phyloP scores from a whole-genome alignment of 345 rosid species.

The Sonneratia caseolaris region DNA sequence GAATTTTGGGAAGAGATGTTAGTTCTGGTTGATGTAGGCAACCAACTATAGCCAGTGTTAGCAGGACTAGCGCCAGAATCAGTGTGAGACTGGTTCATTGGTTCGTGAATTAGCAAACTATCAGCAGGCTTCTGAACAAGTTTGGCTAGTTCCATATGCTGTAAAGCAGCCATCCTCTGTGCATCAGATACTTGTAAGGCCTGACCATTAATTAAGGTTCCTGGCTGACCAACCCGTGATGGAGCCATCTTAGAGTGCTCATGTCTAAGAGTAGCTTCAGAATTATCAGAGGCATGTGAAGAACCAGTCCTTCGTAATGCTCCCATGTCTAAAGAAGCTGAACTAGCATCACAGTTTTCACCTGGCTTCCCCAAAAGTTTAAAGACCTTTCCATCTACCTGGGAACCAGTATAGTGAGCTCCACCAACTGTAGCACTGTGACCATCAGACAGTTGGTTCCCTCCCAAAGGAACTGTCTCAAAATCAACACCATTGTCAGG shows the following conservation, averaged over 20 bases:
- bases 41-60: slow-evolving; percentile 21
- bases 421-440: slow-evolving; percentile 26
- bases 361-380: slow-evolving; percentile 15
- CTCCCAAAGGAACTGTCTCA: slow-evolving; percentile 31
- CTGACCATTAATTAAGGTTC: slow-evolving; percentile 59
- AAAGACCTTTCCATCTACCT: slow-evolving; percentile 29
- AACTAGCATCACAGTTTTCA: slow-evolving; percentile 9
- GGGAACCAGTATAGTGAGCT: slow-evolving; percentile 12
- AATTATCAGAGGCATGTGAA: slow-evolving; percentile 25
- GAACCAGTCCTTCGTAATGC: slow-evolving; percentile 27
- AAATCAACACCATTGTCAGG: slow-evolving; percentile 29
- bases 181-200: slow-evolving; percentile 36
- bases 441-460: slow-evolving; percentile 28
- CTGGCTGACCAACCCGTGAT: slow-evolving; percentile 69
- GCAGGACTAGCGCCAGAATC: slow-evolving; percentile 22
- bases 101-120: slow-evolving; percentile 1
- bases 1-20: slow-evolving; percentile 27
- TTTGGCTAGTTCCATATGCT: slow-evolving; percentile 34
- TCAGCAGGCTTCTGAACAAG: slow-evolving; percentile 31
- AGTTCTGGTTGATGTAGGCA: slow-evolving; percentile 20
- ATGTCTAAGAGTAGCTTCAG: slow-evolving; percentile 25
- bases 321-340: slow-evolving; percentile 23
- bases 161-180: slow-evolving; percentile 23
- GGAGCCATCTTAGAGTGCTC: slow-evolving; percentile 67
- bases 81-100: slow-evolving; percentile 27